Conservation (phyloP, 768 basidiomycete species). For the Baorangia bicolor region DNA sequence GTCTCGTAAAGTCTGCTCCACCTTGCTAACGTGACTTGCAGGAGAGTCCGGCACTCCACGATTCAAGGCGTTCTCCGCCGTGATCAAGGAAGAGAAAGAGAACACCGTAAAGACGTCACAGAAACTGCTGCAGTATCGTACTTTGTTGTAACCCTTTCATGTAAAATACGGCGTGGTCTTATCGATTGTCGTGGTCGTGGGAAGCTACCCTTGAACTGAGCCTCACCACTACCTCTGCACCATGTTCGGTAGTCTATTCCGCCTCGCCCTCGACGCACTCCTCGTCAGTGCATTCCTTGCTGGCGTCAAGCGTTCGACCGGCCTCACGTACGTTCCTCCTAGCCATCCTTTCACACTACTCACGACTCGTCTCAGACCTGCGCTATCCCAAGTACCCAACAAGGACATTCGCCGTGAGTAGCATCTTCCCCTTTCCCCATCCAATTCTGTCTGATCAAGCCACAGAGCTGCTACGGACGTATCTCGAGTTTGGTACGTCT, state of each 20-base stretch:
- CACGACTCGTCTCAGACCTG: conserved; percentile 51
- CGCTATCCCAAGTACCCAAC: conserved; percentile 74
- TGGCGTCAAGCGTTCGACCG: conserved; percentile 80
- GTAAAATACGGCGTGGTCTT: neutral
- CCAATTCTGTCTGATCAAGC: conserved; percentile 1
- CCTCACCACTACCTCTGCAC: neutral
- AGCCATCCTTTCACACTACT: neutral
- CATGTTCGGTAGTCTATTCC: conserved; percentile 45
- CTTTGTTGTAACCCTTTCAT: conserved; percentile 10
- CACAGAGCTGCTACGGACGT: conserved; percentile 68
- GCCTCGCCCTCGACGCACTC: conserved; percentile 73
- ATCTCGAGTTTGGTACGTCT: conserved; percentile 76
- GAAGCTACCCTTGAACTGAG: conserved; percentile 6
- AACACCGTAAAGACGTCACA: conserved; percentile 45
- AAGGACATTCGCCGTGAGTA: conserved; percentile 84
- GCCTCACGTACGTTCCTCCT: conserved; percentile 65
- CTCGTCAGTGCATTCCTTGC: conserved; percentile 81
- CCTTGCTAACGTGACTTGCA: conserved; percentile 26
- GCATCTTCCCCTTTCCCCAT: neutral
- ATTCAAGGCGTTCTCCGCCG: conserved; percentile 70
- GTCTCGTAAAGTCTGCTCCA: conserved; percentile 4
- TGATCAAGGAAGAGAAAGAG: conserved; percentile 79
- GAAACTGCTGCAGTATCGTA: conserved; percentile 31
- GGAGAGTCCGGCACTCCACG: conserved; percentile 58
- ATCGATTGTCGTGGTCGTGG: conserved; percentile 16